Evolutionary conservation across 1,284 basidiomycete species (phyloP), one percentile per base, ranked within the genome.

Genomic region (Lignosus rhinocerotis): DNA sequence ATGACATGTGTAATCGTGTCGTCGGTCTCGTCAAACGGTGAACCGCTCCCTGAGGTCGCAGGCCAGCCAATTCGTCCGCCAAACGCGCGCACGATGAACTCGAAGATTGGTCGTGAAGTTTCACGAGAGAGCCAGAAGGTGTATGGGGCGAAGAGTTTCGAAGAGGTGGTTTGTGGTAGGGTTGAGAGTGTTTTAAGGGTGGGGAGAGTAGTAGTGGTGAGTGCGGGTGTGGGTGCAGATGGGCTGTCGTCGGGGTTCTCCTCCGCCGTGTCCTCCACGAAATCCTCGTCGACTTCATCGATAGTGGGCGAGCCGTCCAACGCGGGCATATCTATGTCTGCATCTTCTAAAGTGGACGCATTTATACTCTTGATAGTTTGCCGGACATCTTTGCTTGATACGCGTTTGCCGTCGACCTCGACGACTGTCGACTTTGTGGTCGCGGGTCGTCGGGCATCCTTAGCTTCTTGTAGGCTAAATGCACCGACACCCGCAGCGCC

Each of bases 101-200:
- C 97, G 76, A 98, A 94, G 60, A 98, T 90, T 21, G 92, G 82
- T 6, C 96, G 86, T 2, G 96, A 93, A 1, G 90, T 93, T 77
- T 98, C 96, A 63, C 97, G 86, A 11, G 97, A 98, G 51, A 99
- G 81, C 81, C 90, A 99, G 78, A 99, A 96, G 1, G 89, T 92
- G 77, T 90, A 98, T 0, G 91, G 86, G 2, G 88, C 78, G 76
- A 99, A 97, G 45, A 99, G 79, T 52, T 79, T 80, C 6, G 82
- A 77, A 19, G 81, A 78, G 53, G 79, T 69, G 43, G 82, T 75
- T 58, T 79, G 80, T 33, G 84, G 85, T 32, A 85, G 75, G 12
- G 84, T 75, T 31, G 84, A 80, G 43, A 96, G 76, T 14, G 91
- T 85, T 65, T 88, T 87, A 60, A 96, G 82, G 0, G 95, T 96